Conservation (phyloP, 257 asterid species). For the Marsdenia floribunda region DNA sequence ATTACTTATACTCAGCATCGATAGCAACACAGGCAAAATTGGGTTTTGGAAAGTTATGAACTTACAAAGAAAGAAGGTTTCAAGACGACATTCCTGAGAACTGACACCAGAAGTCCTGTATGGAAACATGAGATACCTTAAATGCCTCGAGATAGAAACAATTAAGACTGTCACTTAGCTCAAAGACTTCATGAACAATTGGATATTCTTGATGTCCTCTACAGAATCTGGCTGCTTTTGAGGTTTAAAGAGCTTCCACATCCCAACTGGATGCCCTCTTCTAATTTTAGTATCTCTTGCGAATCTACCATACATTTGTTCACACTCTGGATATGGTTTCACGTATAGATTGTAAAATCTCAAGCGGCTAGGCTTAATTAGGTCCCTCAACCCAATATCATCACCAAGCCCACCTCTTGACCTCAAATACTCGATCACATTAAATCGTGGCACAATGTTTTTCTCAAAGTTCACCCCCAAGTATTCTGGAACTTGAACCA, state of each 20-base stretch:
- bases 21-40: background rate
- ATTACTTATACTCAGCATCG: background rate
- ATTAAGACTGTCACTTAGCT: constrained; percentile 1
- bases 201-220: constrained; percentile 51
- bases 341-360: constrained; percentile 79
- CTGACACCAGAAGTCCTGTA: background rate
- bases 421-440: constrained; percentile 59
- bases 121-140: background rate
- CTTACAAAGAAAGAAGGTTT: background rate
- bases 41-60: background rate
- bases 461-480: constrained; percentile 72
- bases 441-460: constrained; percentile 69
- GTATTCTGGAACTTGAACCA: constrained; percentile 69
- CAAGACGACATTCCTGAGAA: background rate
- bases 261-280: constrained; percentile 56
- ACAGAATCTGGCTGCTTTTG: constrained; percentile 30
- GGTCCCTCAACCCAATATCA: constrained; percentile 49
- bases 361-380: constrained; percentile 68
- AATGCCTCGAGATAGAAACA: background rate
- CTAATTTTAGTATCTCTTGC: constrained; percentile 25
- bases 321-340: constrained; percentile 92
- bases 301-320: constrained; percentile 67
- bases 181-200: constrained; percentile 32
- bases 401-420: constrained; percentile 63
- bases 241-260: constrained; percentile 91